Evolutionary conservation across 2,329 filamentous ascomycete species (phyloP).

Genomic region (Seiridium unicorne): DNA sequence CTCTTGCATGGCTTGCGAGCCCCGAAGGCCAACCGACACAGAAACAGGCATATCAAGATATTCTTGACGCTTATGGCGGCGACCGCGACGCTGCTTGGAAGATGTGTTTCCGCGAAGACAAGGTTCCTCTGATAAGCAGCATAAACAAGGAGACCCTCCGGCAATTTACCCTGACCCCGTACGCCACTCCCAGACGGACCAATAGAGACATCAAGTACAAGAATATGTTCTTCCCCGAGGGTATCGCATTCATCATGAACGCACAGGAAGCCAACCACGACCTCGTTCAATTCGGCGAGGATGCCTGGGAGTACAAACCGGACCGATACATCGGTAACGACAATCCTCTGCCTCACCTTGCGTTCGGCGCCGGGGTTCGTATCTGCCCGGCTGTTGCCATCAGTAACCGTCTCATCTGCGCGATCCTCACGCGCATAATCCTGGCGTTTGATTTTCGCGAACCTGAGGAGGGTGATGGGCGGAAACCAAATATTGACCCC

Average conservation of each 20-base stretch:
- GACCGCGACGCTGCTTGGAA: slow-evolving; percentile 17
- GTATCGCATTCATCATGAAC: slow-evolving; percentile 22
- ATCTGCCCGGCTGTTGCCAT: slow-evolving; percentile 21
- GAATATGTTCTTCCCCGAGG: slow-evolving; percentile 16
- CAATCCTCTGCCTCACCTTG: slow-evolving; percentile 16
- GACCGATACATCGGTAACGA: slow-evolving; percentile 16
- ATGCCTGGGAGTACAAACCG: slow-evolving; percentile 18
- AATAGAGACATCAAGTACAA: slow-evolving; percentile 14
- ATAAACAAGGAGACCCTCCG: slow-evolving; percentile 21
- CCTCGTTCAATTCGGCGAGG: slow-evolving; percentile 16
- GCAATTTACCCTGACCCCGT: slow-evolving; percentile 18
- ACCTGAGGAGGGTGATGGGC: slow-evolving; percentile 3
- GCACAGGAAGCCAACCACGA: slow-evolving; percentile 22
- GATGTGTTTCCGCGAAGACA: slow-evolving; percentile 22
- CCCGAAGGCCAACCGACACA: slow-evolving; percentile 17
- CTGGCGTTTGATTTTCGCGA: slow-evolving; percentile 16
- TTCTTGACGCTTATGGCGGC: slow-evolving; percentile 17
- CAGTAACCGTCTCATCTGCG: slow-evolving; percentile 21
- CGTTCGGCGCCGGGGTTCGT: slow-evolving; percentile 18
- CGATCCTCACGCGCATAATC: slow-evolving; percentile 14
- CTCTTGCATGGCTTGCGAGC: slow-evolving; percentile 17
- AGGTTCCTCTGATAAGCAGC: slow-evolving; percentile 16
- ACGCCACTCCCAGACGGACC: slow-evolving; percentile 16
- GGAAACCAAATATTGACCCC: slow-evolving; percentile 14
- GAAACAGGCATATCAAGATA: slow-evolving; percentile 12